A percentile compares a stretch with the other conserved stretches of the same genome.
phyloP scores from a whole-genome alignment of 2,329 filamentous ascomycete species.

The Aphanocladium album region DNA sequence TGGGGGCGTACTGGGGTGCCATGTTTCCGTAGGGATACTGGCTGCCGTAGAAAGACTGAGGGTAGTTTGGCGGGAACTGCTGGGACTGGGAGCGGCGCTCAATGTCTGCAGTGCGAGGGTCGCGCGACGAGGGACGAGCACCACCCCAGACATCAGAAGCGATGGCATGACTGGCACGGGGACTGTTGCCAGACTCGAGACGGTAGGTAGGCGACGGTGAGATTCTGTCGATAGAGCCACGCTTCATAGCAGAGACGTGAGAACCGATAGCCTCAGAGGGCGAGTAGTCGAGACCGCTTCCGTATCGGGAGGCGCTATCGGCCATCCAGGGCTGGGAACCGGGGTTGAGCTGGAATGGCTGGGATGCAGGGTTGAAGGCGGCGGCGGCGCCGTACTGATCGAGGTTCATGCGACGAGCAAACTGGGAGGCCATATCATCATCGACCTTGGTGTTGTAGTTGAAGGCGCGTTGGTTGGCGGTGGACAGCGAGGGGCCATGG shows the following conservation, averaged over 20 bases:
- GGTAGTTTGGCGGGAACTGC: constrained; percentile 26
- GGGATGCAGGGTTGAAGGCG: constrained; percentile 26
- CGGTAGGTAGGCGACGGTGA: constrained; percentile 29
- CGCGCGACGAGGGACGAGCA: constrained; percentile 29
- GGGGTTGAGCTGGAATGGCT: constrained; percentile 44
- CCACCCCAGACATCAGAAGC: constrained; percentile 34
- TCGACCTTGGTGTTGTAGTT: constrained; percentile 33
- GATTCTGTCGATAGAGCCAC: constrained; percentile 35
- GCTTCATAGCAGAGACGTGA: constrained; percentile 27
- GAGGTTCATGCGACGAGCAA: constrained; percentile 30
- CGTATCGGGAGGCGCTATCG: constrained; percentile 24
- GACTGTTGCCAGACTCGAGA: constrained; percentile 24
- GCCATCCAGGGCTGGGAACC: constrained; percentile 42
- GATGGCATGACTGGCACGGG: constrained; percentile 22
- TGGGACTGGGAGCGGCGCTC: constrained; percentile 34
- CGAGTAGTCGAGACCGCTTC: constrained; percentile 23
- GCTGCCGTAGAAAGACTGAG: constrained; percentile 26
- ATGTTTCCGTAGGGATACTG: constrained; percentile 27
- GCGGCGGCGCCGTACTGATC: constrained; percentile 23
- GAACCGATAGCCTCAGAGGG: constrained; percentile 26
- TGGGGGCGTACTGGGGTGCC: constrained; percentile 29
- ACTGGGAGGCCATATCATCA: constrained; percentile 32
- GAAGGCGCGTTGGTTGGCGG: constrained; percentile 33
- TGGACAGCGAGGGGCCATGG: constrained; percentile 42
- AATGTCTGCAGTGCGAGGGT: constrained; percentile 30